A percentile compares a stretch with the other conserved stretches of the same genome.
Evolutionary conservation across 192 early-diverging fungal genomes (phyloP).

Genomic region (Lobosporangium transversale): DNA sequence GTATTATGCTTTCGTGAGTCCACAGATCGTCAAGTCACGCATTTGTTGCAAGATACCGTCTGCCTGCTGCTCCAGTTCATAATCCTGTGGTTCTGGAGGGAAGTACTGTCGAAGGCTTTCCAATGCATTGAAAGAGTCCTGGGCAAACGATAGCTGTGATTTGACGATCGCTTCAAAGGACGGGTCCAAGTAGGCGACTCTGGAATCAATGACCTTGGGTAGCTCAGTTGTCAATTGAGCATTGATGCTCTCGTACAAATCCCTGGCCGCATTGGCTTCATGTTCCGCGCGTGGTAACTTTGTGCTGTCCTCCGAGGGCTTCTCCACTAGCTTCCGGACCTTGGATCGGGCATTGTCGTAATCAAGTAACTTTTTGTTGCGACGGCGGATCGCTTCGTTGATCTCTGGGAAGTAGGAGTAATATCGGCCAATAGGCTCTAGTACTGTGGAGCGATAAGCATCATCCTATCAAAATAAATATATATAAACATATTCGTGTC

Average conservation of each 20-base stretch:
- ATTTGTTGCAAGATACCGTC: constrained; percentile 89
- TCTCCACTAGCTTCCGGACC: constrained; percentile 84
- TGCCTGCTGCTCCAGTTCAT: constrained; percentile 72
- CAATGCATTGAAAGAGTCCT: constrained; percentile 80
- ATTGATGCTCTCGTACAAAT: constrained; percentile 87
- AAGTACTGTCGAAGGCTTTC: constrained; percentile 70
- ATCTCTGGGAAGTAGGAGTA: constrained; percentile 91
- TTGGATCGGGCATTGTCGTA: constrained; percentile 81
- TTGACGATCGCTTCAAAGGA: constrained; percentile 97
- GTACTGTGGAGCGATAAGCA: constrained; percentile 84
- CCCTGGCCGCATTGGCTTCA: constrained; percentile 77
- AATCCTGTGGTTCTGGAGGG: constrained; percentile 63
- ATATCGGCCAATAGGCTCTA: constrained; percentile 91
- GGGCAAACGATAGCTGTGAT: constrained; percentile 91
- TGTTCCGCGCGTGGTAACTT: constrained; percentile 81
- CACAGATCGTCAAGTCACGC: constrained; percentile 91
- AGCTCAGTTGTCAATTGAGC: constrained; percentile 83
- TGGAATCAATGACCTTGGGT: constrained; percentile 89
- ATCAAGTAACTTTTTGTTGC: constrained; percentile 89
- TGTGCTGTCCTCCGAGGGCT: constrained; percentile 75
- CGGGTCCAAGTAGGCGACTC: constrained; percentile 92
- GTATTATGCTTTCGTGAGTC: constrained; percentile 67
- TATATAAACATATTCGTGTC: neutral
- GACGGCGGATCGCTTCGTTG: constrained; percentile 90
- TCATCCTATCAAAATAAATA: constrained; percentile 63